Base-by-base conservation (phyloP, 129 eudicot species). In the Pulicaria dysenterica region DNA sequence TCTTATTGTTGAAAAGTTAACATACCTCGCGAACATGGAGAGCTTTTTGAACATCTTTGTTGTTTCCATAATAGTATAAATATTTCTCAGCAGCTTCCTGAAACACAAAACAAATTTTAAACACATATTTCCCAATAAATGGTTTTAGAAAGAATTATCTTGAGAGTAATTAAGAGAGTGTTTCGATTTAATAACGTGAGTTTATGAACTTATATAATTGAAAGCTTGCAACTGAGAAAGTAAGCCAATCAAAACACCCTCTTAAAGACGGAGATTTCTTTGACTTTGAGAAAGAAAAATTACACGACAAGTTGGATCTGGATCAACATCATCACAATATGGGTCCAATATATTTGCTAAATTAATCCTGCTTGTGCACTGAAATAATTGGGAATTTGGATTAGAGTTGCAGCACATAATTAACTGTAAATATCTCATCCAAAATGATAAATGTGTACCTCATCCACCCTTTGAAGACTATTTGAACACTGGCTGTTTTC, bases 21-120 rank as follows among this genome's bases (percentile, higher is more conserved):
- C 64, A 37, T 64, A 84, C 88, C 64, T 81, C 78, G 68, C 83
- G 88, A 69, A 84, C 73, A 13, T 69, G 10, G n/a, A 78, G 77
- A 50, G 82, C 82, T 42, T 62, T 55, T 31, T 54, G 82, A 61
- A 78, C 82, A 0, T 63, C 67, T 61, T 65, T 78, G 17, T 70
- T 13, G 15, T 78, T 78, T 31, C 65, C 77, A 67, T 61, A 77
- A 41, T 55, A 43, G 4, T 65, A 45, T 55, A 64, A 14, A 65
- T 13, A 76, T 45, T 34, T 57, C 13, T 51, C 39, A 56, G 49
- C 42, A 55, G 74, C 73, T 56, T 76, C 74, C 80, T 76, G 39
- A 34, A 41, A 44, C 6, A 41, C 13, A 10, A 48, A 39, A 31
- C 40, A 50, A 63, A 48, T 3, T 17, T 5, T 38, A 45, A 64